Evolutionary conservation across 2,329 filamentous ascomycete genomes (phyloP).

Genomic region (Neonectria ditissima): DNA sequence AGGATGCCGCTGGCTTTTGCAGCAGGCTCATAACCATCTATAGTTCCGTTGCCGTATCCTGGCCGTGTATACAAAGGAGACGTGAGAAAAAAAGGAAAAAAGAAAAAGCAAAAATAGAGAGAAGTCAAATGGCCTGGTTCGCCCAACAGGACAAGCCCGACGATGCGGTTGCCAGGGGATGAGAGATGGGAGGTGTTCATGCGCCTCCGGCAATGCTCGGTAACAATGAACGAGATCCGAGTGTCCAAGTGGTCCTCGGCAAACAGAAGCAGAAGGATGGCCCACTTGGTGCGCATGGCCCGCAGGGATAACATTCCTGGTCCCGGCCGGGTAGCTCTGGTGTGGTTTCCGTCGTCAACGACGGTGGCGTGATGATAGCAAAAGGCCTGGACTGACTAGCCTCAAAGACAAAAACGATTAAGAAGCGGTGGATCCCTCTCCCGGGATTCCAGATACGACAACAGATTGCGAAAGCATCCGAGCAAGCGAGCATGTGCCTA

Average conservation of each 20-base stretch:
- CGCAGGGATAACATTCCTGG: conserved; percentile 30
- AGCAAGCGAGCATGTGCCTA: conserved; percentile 28
- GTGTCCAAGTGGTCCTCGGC: conserved; percentile 28
- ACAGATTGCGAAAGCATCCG: conserved; percentile 9
- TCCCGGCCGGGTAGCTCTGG: conserved; percentile 15
- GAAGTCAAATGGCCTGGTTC: conserved; percentile 9
- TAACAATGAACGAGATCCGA: conserved; percentile 39
- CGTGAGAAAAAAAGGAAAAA: conserved; percentile 7
- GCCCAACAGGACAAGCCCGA: conserved; percentile 5
- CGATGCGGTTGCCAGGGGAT: conserved; percentile 32
- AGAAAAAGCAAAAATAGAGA: conserved; percentile 4
- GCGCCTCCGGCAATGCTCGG: conserved; percentile 40
- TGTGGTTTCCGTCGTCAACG: conserved; percentile 4
- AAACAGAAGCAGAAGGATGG: conserved; percentile 20
- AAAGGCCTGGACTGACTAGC: conserved; percentile 6
- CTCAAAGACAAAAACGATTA: neutral
- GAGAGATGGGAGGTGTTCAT: conserved; percentile 34
- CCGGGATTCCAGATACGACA: conserved; percentile 21
- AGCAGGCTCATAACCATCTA: conserved; percentile 27
- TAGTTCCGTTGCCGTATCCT: conserved; percentile 24
- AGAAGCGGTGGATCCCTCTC: conserved; percentile 15
- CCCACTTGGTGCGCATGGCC: conserved; percentile 37
- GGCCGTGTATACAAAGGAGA: conserved; percentile 6
- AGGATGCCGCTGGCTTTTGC: conserved; percentile 27
- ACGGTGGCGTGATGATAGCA: conserved; percentile 23